Conservation (phyloP, 495 filamentous ascomycete species). For the Niebla homalea region DNA sequence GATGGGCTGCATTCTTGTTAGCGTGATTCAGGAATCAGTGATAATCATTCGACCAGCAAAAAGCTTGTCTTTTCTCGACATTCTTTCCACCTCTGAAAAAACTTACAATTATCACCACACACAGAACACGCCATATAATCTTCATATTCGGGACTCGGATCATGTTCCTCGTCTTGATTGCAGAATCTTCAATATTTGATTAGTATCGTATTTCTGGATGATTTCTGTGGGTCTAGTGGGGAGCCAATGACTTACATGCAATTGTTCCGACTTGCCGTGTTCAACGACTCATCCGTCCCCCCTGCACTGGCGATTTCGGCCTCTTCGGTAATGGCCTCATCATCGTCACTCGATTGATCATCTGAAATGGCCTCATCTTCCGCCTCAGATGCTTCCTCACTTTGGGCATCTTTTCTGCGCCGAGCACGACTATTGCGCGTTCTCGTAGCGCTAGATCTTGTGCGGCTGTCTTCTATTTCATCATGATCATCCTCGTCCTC, state of each 20-base stretch:
- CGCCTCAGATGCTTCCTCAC: constrained; percentile 14
- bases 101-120: constrained; percentile 85
- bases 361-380: constrained; percentile 34
- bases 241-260: constrained; percentile 47
- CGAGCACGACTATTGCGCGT: neutral
- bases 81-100: constrained; percentile 18
- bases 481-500: constrained; percentile 32
- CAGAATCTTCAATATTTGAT: constrained; percentile 46
- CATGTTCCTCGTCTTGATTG: constrained; percentile 68
- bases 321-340: constrained; percentile 54
- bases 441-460: neutral
- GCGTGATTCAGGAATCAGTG: constrained; percentile 22
- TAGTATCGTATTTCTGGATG: neutral
- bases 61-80: constrained; percentile 19
- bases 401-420: constrained; percentile 5
- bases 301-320: constrained; percentile 51
- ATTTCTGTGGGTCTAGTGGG: constrained; percentile 6
- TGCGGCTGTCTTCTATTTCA: constrained; percentile 12
- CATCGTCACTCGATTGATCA: constrained; percentile 41
- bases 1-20: constrained; percentile 55
- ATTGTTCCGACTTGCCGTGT: constrained; percentile 42
- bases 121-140: constrained; percentile 63
- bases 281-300: constrained; percentile 54
- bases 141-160: constrained; percentile 80
- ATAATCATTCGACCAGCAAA: constrained; percentile 15